These are phyloP conservation scores for Hagleromyces aurorensis DNA, from an alignment of 805 yeast genomes.

Conservation along the genomic window DNA sequence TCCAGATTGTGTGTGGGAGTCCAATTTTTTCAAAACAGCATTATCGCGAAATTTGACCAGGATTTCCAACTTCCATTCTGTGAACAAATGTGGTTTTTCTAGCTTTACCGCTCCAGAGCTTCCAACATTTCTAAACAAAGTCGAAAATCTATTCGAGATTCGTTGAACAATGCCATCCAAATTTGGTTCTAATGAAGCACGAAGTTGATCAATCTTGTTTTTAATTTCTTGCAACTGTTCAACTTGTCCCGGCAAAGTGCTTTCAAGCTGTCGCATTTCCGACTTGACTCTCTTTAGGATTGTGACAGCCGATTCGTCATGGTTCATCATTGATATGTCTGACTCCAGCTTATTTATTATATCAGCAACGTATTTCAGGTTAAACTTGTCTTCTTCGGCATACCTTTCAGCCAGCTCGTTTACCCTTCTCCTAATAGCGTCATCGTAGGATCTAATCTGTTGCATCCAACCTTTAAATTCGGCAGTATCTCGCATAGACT, in stretches of 20 bases:
- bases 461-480: constrained; percentile 23
- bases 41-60: constrained; percentile 78
- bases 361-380: constrained; percentile 32
- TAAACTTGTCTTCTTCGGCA: constrained; percentile 32
- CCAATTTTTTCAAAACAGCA: constrained; percentile 60
- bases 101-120: constrained; percentile 77
- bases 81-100: constrained; percentile 39
- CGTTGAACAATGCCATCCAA: constrained; percentile 43
- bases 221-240: constrained; percentile 25
- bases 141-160: constrained; percentile 59
- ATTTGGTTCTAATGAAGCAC: constrained; percentile 52
- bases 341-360: constrained; percentile 40
- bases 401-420: constrained; percentile 36
- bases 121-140: constrained; percentile 65
- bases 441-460: constrained; percentile 31
- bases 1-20: constrained; percentile 90
- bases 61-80: constrained; percentile 79
- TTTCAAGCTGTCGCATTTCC: constrained; percentile 17
- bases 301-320: constrained; percentile 34
- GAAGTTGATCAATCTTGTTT: constrained; percentile 33
- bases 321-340: constrained; percentile 34
- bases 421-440: constrained; percentile 34
- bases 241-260: constrained; percentile 17
- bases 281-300: constrained; percentile 27
- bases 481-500: constrained; percentile 20